Evolutionary conservation across 768 basidiomycete species (phyloP), one percentile per base, ranked within the genome.

Genomic region (Coprinopsis cinerea): DNA sequence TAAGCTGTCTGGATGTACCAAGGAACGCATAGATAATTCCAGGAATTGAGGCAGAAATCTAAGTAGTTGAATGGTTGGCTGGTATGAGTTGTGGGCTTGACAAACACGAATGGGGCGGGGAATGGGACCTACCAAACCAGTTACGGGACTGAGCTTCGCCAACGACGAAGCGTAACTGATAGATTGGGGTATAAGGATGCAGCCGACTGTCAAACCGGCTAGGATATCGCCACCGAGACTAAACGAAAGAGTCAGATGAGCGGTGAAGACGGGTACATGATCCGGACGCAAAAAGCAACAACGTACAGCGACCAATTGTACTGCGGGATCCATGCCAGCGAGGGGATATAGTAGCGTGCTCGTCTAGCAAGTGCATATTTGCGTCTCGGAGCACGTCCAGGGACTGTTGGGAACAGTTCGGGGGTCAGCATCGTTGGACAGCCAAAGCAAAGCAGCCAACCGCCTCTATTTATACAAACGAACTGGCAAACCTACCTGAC

Each of bases 101-200:
- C 15, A 14, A 14, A 37, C 26, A 20, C 10, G 25, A 32, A 17
- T 42, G 24, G 7, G 23, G 37, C 1, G 10, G 13, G 25, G 18
- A 14, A 42, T 40, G 25, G 34, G 13, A 68, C 86, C 55, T 59
- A 90, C 88, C 60, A 97, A 69, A 44, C 94, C 94, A 37, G 90
- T 79, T 2, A 90, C 78, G 11, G 93, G 92, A 53, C 81, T 87
- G 34, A 96, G 69, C 56, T 88, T 82, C 15, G 93, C 92, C 10
- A 97, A 71, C 0, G 91, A 87, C 2, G 88, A 82, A 6, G 91
- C 94, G 60, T 97, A 96, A 63, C 88, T 91, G 63, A 96, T 88
- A 1, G 90, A 88, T 64, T 90, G 85, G 4, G 89, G 88, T 60
- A 90, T 86, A 37, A 90, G 73, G 77, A 90, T 86, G 44, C 81